Evolutionary conservation across 2,329 filamentous ascomycete species (phyloP).

Genomic region (Exophiala sideris): DNA sequence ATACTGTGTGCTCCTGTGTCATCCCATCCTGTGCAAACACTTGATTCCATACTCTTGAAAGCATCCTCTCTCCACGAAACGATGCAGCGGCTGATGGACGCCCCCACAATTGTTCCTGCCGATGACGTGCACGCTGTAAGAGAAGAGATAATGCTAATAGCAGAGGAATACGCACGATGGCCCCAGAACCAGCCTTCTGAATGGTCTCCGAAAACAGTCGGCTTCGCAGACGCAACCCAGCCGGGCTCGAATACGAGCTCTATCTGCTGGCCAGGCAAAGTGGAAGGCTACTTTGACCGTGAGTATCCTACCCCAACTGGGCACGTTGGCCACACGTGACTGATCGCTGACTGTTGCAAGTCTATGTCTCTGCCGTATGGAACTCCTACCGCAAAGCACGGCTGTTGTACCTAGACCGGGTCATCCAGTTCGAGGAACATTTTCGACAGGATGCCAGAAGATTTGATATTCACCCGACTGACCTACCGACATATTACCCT

Average conservation of each 20-base stretch:
- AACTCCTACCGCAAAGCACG: neutral
- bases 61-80: neutral
- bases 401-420: neutral
- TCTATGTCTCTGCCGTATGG: neutral
- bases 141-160: neutral
- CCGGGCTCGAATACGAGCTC: neutral
- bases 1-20: neutral
- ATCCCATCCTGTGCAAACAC: neutral
- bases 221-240: neutral
- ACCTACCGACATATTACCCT: too few species aligned
- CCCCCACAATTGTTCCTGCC: neutral
- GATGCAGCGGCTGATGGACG: neutral
- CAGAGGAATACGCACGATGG: neutral
- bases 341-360: neutral
- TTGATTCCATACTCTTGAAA: neutral
- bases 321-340: neutral
- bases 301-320: neutral
- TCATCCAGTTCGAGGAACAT: neutral
- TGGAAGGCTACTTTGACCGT: constrained; percentile 1
- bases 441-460: neutral
- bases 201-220: neutral
- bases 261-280: neutral
- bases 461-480: neutral
- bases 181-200: neutral
- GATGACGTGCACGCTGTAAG: neutral